Base-by-base conservation (phyloP, 306 rosid species). In the Trichosanthes cucumerina region DNA sequence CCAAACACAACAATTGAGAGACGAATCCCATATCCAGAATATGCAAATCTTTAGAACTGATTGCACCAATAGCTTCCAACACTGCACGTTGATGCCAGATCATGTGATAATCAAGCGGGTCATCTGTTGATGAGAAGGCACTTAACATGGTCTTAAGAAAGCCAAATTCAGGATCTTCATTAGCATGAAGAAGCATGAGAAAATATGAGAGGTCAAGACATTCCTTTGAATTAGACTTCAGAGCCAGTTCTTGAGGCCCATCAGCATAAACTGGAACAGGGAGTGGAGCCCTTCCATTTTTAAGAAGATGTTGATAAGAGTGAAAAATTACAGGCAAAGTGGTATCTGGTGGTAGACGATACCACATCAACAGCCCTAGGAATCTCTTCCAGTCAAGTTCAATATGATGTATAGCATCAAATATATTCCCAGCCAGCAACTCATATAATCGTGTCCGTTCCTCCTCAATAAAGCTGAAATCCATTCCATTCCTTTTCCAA, bases 51-150 rank as follows among this genome's bases (percentile, higher is more conserved):
- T 88, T 86, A 73, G 93, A 87, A 79, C 74, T 86, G 82, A 92
- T 92, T 66, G 84, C 94, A 78, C 98, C 98, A 58, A 91, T 88
- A 23, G 97, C 95, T 84, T 95, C 96, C 90, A 95, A 82, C 77
- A 92, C 86, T 34, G 88, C 91, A 78, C 93, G 87, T 75, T 92
- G 97, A 82, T 95, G 98, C 98, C 98, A 95, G 76, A 95, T 91
- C 97, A 92, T 95, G 76, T 95, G 97, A 85, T 92, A 91, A 86
- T 92, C 97, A 84, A 95, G 97, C 26, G 96, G 98, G 86, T 95
- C 98, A 62, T 91, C 83, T 50, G 97, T 89, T 64, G 98, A 95
- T 19, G 96, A 89, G 86, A 81, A 91, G 77, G 98, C 92, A 84
- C 93, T 92, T 80, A 95, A 87, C 98, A 95, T 95, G 75, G 89